Conservation (phyloP, 352 stramenopile species). For the Phytophthora pinifolia region DNA sequence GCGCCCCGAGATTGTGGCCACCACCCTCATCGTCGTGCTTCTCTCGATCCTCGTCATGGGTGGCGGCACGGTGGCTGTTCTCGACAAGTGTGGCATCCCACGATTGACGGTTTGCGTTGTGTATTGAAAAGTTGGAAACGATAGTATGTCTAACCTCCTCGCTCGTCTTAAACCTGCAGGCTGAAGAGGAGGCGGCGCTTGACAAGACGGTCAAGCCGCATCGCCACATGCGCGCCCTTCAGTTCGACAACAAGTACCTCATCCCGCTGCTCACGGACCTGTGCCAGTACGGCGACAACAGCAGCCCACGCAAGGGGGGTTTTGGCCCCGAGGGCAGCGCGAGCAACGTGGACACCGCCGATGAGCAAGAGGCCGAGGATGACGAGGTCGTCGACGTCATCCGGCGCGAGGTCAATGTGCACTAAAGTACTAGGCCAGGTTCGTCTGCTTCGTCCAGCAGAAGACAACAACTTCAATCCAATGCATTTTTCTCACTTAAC, state of each 20-base stretch:
- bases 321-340: conserved; percentile 35
- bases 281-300: conserved; percentile 47
- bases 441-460: neutral
- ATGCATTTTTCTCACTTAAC: conserved; percentile 15
- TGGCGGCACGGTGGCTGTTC: conserved; percentile 85
- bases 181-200: conserved; percentile 68
- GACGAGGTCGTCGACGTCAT: conserved; percentile 79
- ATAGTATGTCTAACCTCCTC: conserved; percentile 7
- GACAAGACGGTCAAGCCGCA: conserved; percentile 80
- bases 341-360: conserved; percentile 49
- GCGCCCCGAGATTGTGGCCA: conserved; percentile 85
- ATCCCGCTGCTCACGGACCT: conserved; percentile 81
- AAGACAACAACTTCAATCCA: conserved; percentile 6
- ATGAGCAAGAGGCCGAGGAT: conserved; percentile 44
- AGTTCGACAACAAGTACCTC: conserved; percentile 89
- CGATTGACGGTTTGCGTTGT: conserved; percentile 40
- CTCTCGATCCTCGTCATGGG: conserved; percentile 92
- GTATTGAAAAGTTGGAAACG: neutral
- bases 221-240: conserved; percentile 77
- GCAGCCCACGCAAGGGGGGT: conserved; percentile 32
- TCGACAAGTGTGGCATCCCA: conserved; percentile 87
- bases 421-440: conserved; percentile 23
- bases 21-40: conserved; percentile 92
- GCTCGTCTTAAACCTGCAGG: conserved; percentile 34
- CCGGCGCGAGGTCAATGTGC: conserved; percentile 55